Percentiles rank a stretch among this genome's conserved stretches.
These are phyloP conservation scores for Piromyces sp. DNA, from an alignment of 192 early-diverging fungal species.

Conservation along the genomic window DNA sequence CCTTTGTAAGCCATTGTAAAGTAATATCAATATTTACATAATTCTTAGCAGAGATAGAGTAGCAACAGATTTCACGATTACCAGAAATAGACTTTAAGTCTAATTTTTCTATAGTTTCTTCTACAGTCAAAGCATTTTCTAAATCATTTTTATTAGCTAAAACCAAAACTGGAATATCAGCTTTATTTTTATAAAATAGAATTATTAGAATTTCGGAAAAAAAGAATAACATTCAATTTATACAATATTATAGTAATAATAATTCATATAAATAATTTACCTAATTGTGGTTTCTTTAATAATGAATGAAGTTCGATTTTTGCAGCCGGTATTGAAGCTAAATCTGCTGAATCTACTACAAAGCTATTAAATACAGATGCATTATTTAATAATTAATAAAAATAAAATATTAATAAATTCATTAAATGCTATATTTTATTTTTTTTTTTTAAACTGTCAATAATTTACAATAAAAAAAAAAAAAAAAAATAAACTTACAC, in stretches of 20 bases:
- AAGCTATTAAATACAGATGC: conserved; percentile 47
- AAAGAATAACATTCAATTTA: too few relatives aligned
- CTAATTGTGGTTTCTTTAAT: conserved; percentile 80
- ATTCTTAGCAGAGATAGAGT: conserved; percentile 96
- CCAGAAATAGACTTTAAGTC: conserved; percentile 65
- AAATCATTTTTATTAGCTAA: conserved; percentile 98
- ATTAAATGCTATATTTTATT: too few relatives aligned
- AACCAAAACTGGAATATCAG: conserved; percentile 88
- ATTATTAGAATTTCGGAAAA: too few relatives aligned
- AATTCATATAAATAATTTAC: too few relatives aligned
- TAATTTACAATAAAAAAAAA: too few relatives aligned
- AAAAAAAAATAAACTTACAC: conserved; percentile 41
- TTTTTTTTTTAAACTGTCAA: too few relatives aligned
- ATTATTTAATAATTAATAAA: too few relatives aligned
- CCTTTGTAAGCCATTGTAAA: conserved; percentile 88
- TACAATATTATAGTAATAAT: too few relatives aligned
- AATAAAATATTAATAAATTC: too few relatives aligned
- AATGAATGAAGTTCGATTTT: conserved; percentile 77
- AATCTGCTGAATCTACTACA: conserved; percentile 93
- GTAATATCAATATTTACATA: conserved; percentile 93
- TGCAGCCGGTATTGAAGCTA: conserved; percentile 78
- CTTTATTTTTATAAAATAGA: not conserved
- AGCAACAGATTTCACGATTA: conserved; percentile 89
- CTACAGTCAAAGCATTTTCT: conserved; percentile 64
- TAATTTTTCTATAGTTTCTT: conserved; percentile 76